Evolutionary conservation across 495 filamentous ascomycete genomes (phyloP), one percentile per base, ranked within the genome.

Genomic region (Hypoxylon crocopeplum): DNA sequence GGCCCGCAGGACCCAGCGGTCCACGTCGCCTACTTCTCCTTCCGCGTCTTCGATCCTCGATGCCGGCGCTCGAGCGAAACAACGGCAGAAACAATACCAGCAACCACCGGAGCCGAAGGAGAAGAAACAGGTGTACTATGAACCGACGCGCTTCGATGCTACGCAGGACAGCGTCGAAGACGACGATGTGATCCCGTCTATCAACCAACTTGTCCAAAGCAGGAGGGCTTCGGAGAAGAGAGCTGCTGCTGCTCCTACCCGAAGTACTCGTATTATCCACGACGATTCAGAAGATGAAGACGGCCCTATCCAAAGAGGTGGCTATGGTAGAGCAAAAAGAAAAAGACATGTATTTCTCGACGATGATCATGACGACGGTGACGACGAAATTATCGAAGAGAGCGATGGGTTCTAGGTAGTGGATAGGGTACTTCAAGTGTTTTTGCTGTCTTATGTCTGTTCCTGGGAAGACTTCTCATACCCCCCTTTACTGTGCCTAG

Each of bases 101-200:
- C 27, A 20, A 12, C 15, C 5, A 24, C 13, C 34, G 21, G 19
- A 45, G 40, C 50, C 42, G 41, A 40, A 53, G 34, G 34, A 53
- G 34, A 48, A 56, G 21, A 66, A 58, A 15, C 69, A 61, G 21
- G 0, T 42, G 6, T 77, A 68, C 25, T 76, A 63, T 27, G 63
- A 72, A 29, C 75, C 73, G 2, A 66, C 67, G 4, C 45, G 48
- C 17, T 73, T 75, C 20, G 22, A 41, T 1, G 17, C 53, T 4
- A 75, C 72, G 6, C 71, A 77, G 37, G 73, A 71, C 15, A 64
- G 50, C 25, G 56, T 64, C 33, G 69, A 69, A 34, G 72, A 72
- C 24, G 72, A 76, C 44, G 73, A 71, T 12, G 72, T 67, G 0
- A 62, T 77, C 44, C 72, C 75, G 15, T 72, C 75, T 29, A 56